Conservation (phyloP, 2,329 filamentous ascomycete genomes). For the Aspergillus melleus region DNA sequence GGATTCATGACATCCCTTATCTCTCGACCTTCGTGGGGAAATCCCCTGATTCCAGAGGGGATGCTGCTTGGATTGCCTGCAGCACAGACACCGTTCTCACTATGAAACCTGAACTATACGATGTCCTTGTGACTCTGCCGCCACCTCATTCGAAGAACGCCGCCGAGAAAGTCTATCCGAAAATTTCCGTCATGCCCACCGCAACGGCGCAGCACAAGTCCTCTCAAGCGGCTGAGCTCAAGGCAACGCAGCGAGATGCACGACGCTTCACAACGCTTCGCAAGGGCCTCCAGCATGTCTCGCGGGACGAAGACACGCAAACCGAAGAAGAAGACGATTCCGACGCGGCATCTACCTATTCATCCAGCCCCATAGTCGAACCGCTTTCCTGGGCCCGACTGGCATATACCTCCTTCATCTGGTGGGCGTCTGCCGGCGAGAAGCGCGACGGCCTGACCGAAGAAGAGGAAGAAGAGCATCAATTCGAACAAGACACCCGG, state of each 20-base stretch:
- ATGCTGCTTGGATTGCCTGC: constrained; percentile 83
- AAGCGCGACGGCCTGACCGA: constrained; percentile 55
- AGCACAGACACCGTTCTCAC: constrained; percentile 92
- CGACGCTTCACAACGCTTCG: constrained; percentile 73
- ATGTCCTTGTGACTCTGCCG: constrained; percentile 83
- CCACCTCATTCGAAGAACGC: constrained; percentile 59
- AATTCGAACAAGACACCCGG: constrained; percentile 45
- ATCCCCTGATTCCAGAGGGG: constrained; percentile 30
- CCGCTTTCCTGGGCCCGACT: constrained; percentile 60
- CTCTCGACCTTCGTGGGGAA: constrained; percentile 65
- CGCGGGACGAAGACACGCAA: constrained; percentile 20
- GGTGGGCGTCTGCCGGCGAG: constrained; percentile 68
- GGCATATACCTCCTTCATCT: constrained; percentile 64
- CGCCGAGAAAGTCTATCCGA: constrained; percentile 69
- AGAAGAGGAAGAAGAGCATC: constrained; percentile 53
- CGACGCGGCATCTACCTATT: constrained; percentile 43
- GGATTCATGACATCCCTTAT: constrained; percentile 86
- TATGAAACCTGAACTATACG: constrained; percentile 83
- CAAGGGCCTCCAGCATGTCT: constrained; percentile 54
- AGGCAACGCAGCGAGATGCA: constrained; percentile 87
- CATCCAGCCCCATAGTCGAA: constrained; percentile 52
- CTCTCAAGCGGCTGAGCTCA: constrained; percentile 50
- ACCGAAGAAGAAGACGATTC: constrained; percentile 38
- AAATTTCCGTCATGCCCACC: constrained; percentile 62
- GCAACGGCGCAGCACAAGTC: constrained; percentile 53